These are phyloP conservation scores for Solanum tarijense DNA, from an alignment of 257 asterid species.

Conservation along the genomic window DNA sequence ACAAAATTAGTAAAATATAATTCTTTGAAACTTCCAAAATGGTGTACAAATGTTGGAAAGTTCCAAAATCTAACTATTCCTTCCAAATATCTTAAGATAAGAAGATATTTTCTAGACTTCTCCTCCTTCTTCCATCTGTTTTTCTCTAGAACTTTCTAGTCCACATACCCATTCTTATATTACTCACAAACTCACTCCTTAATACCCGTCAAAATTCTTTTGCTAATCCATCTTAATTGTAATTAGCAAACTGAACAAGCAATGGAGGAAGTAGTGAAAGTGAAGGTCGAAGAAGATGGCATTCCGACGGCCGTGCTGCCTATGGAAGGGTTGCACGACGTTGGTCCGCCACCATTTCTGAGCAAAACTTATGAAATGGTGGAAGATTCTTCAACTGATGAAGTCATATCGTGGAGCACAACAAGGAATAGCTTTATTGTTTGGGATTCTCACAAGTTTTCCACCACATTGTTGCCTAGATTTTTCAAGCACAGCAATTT, in stretches of 20 bases:
- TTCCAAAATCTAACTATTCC: not conserved
- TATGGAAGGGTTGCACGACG: constrained; percentile 73
- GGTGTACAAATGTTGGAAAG: not conserved
- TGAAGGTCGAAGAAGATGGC: constrained; percentile 42
- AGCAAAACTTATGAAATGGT: constrained; percentile 79
- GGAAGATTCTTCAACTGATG: constrained; percentile 76
- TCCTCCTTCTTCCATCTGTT: not conserved
- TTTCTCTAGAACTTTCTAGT: constrained; percentile 21
- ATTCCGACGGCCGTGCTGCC: constrained; percentile 12
- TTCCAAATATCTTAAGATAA: not conserved
- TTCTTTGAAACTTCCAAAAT: no score
- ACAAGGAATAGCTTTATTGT: constrained; percentile 79
- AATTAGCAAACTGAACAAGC: not conserved
- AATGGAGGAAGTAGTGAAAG: constrained; percentile 16
- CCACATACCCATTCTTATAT: not conserved
- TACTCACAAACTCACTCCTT: not conserved
- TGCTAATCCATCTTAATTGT: not conserved
- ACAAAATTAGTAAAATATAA: not conserved
- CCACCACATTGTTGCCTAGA: constrained; percentile 71
- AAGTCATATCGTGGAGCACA: constrained; percentile 72
- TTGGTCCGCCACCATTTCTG: constrained; percentile 88
- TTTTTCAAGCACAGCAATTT: constrained; percentile 85
- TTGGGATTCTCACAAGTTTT: constrained; percentile 66
- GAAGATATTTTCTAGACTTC: not conserved
- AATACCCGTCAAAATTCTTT: not conserved